Evolutionary conservation across 176 grass and related monocot genomes (phyloP).

Genomic region (Oryza officinalis): DNA sequence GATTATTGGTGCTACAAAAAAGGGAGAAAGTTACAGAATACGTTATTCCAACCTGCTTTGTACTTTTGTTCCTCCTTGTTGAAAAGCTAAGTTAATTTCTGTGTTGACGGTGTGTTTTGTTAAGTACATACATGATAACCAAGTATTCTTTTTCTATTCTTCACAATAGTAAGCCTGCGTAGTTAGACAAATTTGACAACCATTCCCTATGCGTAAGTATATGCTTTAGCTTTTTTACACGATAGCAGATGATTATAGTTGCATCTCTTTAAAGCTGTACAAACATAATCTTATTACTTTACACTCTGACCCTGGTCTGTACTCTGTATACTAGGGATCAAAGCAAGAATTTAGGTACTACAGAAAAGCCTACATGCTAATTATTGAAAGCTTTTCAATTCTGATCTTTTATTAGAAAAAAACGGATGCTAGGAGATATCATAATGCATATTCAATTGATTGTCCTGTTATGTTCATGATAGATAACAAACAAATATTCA

Average conservation of each 20-base stretch:
- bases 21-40: background rate
- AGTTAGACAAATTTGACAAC: background rate
- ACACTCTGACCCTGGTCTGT: conserved; percentile 15
- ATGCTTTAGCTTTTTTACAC: conserved; percentile 12
- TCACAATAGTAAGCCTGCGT: background rate
- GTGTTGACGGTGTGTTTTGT: conserved; percentile 8
- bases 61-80: background rate
- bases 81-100: conserved; percentile 23
- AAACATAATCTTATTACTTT: background rate
- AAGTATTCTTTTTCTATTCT: conserved; percentile 16
- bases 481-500: background rate
- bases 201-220: background rate
- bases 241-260: conserved; percentile 1
- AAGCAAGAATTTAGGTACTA: background rate
- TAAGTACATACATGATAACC: background rate
- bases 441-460: background rate
- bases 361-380: background rate
- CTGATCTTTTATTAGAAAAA: conserved; percentile 10
- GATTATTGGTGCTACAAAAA: background rate
- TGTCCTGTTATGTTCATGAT: background rate
- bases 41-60: background rate
- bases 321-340: background rate
- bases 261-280: background rate
- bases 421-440: conserved; percentile 15
- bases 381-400: conserved; percentile 1